A percentile compares a stretch with the other conserved stretches of the same genome.
Conservation (phyloP, 2,329 filamentous ascomycete species). For the Pestalotiopsis sp. region DNA sequence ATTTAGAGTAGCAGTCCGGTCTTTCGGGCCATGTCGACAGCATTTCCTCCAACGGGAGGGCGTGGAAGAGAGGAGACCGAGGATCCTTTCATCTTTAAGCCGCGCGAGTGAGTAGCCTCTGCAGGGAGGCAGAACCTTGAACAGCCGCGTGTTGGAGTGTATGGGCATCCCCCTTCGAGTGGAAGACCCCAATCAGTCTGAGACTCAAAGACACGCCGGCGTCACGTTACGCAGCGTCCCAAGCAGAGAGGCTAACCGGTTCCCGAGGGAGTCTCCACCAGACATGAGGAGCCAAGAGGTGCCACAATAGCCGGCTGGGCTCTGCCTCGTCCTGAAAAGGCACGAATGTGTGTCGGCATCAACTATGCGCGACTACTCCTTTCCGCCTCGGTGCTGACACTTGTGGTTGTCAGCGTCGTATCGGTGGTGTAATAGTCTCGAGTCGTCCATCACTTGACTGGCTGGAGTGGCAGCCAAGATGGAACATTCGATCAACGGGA, state of each 20-base stretch:
- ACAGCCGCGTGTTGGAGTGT: neutral
- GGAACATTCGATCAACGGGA: neutral
- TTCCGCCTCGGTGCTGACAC: neutral
- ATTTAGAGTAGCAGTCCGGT: neutral
- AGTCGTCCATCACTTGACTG: neutral
- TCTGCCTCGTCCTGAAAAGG: neutral
- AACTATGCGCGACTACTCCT: neutral
- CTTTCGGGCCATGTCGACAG: neutral
- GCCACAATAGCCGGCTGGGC: neutral
- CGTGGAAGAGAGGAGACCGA: constrained; percentile 1
- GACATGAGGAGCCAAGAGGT: neutral
- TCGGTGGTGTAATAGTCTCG: neutral
- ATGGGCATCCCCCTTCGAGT: neutral
- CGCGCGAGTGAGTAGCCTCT: neutral
- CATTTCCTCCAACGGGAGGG: constrained; percentile 9
- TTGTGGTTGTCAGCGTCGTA: neutral
- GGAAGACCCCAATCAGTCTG: constrained; percentile 5
- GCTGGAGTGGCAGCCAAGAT: neutral
- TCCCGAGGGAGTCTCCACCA: neutral
- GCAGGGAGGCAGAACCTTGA: neutral
- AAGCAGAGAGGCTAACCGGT: neutral
- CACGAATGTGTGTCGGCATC: neutral
- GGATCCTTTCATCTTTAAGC: constrained; percentile 1
- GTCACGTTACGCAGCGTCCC: neutral
- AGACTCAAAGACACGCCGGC: neutral